A percentile compares a stretch with the other conserved stretches of the same genome.
phyloP scores from a whole-genome alignment of 352 stramenopile species.

The Peronospora destructor region DNA sequence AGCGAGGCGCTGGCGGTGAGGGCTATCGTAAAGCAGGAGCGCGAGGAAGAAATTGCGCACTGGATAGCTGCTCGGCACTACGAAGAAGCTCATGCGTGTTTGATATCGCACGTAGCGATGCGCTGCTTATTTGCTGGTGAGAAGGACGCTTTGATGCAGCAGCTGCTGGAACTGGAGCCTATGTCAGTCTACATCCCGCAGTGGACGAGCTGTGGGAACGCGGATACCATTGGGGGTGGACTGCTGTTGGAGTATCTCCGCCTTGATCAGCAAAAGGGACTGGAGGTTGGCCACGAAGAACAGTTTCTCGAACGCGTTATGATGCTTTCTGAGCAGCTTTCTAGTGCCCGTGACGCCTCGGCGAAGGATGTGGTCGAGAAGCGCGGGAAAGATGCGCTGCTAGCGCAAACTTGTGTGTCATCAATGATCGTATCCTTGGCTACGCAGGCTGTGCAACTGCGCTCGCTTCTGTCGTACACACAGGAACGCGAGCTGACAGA shows the following conservation, averaged over 20 bases:
- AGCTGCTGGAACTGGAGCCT: conserved; percentile 57
- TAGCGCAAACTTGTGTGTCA: conserved; percentile 46
- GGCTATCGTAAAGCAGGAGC: conserved; percentile 37
- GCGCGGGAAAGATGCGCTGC: conserved; percentile 20
- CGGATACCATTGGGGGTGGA: conserved; percentile 48
- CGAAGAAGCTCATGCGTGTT: conserved; percentile 52
- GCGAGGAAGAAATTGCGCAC: conserved; percentile 62
- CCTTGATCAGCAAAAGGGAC: conserved; percentile 50
- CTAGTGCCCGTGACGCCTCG: conserved; percentile 31
- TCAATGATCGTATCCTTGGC: conserved; percentile 59
- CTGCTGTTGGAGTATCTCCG: conserved; percentile 66
- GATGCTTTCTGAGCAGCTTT: conserved; percentile 47
- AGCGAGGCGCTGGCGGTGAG: conserved; percentile 61
- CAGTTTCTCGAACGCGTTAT: conserved; percentile 57
- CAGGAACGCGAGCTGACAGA: conserved; percentile 34
- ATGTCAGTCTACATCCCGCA: conserved; percentile 44
- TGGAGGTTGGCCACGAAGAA: conserved; percentile 46
- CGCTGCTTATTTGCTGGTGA: conserved; percentile 58
- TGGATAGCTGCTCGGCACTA: conserved; percentile 59
- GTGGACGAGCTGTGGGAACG: conserved; percentile 48
- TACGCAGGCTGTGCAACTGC: conserved; percentile 45
- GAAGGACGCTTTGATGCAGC: conserved; percentile 44
- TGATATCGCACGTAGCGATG: conserved; percentile 54
- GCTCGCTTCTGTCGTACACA: conserved; percentile 42
- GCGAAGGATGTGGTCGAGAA: conserved; percentile 14